These are phyloP conservation scores for Tephrocybe sp. DNA, from an alignment of 768 basidiomycete species.

Conservation along the genomic window DNA sequence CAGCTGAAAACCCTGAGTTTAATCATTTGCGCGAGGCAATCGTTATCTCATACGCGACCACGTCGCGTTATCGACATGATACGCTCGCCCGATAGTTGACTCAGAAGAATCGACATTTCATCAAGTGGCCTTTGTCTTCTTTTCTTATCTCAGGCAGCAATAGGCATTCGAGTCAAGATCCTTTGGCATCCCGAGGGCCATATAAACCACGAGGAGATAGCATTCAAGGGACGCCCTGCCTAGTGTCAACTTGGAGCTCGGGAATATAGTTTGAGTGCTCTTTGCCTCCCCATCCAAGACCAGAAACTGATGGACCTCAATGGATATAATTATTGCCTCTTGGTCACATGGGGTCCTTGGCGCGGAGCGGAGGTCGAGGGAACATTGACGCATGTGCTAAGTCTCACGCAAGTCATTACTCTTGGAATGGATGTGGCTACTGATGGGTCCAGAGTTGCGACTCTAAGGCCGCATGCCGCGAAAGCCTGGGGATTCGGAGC, in stretches of 20 bases:
- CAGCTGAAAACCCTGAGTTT: neutral
- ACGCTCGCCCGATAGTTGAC: too few species aligned
- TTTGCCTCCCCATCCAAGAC: neutral
- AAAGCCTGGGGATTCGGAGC: constrained; percentile 15
- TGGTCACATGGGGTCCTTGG: constrained; percentile 29
- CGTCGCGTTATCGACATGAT: neutral
- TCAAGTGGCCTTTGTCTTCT: constrained; percentile 4
- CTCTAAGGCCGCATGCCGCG: constrained; percentile 28
- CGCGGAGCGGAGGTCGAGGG: constrained; percentile 32
- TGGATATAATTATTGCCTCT: constrained; percentile 16
- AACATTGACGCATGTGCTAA: constrained; percentile 34
- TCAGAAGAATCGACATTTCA: neutral
- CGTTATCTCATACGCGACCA: neutral
- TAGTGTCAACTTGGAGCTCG: constrained; percentile 15
- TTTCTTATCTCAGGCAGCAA: constrained; percentile 12
- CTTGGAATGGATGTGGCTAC: constrained; percentile 30
- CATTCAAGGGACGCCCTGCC: neutral
- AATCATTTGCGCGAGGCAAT: neutral
- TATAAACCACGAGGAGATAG: constrained; percentile 12
- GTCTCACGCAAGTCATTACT: constrained; percentile 30
- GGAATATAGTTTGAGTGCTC: constrained; percentile 5
- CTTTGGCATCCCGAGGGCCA: constrained; percentile 3
- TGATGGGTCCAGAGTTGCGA: constrained; percentile 26
- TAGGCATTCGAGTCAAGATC: neutral
- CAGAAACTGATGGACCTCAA: constrained; percentile 8